These are phyloP conservation scores for Capronia coronata DNA, from an alignment of 2,329 filamentous ascomycete species.

Conservation along the genomic window DNA sequence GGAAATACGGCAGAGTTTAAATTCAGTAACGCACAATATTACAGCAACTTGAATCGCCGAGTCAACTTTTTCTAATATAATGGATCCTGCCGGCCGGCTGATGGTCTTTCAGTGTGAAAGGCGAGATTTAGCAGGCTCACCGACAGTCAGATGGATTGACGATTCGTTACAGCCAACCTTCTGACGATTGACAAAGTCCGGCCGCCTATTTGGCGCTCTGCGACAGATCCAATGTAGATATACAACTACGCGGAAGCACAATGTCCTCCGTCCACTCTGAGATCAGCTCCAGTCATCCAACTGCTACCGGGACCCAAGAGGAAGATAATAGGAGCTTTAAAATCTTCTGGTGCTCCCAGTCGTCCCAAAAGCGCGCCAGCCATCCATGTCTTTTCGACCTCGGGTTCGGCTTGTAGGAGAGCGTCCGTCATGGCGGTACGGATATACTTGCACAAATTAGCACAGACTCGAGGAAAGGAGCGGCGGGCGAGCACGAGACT, in stretches of 20 bases:
- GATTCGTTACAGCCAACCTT: too few species aligned
- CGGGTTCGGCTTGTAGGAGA: conserved; percentile 31
- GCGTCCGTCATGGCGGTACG: conserved; percentile 43
- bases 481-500: not conserved
- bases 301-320: conserved; percentile 32
- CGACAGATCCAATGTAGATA: too few species aligned
- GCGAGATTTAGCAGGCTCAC: too few species aligned
- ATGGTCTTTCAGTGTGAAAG: too few species aligned
- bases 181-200: too few species aligned
- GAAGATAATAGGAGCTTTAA: conserved; percentile 11
- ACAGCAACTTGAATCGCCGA: too few species aligned
- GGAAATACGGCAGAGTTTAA: too few species aligned
- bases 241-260: not conserved
- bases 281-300: conserved; percentile 51
- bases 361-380: conserved; percentile 44
- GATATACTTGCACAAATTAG: conserved; percentile 33
- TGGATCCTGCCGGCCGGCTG: too few species aligned
- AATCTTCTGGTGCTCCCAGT: conserved; percentile 18
- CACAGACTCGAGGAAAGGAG: not conserved
- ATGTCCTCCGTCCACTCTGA: conserved; percentile 44
- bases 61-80: too few species aligned
- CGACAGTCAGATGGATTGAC: too few species aligned
- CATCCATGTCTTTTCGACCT: conserved; percentile 52
- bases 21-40: too few species aligned
- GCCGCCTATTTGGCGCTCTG: not conserved